Conservation (phyloP, 331 rosid genomes). For the Acacia pycnantha region DNA sequence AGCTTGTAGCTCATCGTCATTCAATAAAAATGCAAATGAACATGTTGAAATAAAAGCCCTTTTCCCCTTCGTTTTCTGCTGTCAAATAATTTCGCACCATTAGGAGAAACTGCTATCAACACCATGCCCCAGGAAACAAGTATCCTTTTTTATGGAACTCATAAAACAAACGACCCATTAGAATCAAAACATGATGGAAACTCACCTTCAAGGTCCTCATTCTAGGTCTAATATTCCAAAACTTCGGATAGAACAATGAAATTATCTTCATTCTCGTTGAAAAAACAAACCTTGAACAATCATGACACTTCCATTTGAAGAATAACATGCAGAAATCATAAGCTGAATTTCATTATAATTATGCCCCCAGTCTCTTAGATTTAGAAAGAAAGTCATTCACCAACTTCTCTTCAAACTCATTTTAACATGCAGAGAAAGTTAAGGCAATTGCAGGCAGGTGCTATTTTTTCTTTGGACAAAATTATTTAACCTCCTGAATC, state of each 20-base stretch:
- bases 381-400: background rate
- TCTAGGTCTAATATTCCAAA: background rate
- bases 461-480: background rate
- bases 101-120: background rate
- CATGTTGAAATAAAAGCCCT: background rate
- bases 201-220: background rate
- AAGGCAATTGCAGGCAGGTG: background rate
- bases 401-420: slow-evolving; percentile 1
- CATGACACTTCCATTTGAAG: background rate
- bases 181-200: background rate
- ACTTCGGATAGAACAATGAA: no score
- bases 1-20: background rate
- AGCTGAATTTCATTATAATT: background rate
- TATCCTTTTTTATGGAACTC: background rate
- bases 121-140: background rate
- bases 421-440: background rate
- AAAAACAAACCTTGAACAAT: background rate
- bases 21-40: background rate
- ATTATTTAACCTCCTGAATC: background rate
- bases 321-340: background rate
- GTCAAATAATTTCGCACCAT: background rate
- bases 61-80: background rate
- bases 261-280: background rate
- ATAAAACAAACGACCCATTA: background rate
- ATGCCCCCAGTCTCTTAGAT: background rate